Evolutionary conservation across 108 stramenopile genomes (phyloP).

Genomic region (Aurantiochytrium sp.): DNA sequence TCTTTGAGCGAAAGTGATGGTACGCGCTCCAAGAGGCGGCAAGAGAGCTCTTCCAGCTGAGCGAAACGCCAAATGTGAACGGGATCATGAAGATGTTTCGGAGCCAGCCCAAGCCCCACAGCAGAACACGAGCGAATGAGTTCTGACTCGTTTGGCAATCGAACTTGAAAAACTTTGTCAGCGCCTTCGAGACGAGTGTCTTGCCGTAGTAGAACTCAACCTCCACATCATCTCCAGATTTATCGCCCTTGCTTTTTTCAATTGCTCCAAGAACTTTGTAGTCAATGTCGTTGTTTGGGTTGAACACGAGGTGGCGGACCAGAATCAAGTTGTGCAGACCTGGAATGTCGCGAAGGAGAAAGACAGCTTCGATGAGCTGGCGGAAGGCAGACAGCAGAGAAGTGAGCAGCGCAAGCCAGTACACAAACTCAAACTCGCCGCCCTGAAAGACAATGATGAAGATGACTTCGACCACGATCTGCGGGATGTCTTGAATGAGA

Average conservation of each 20-base stretch:
- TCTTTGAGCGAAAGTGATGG: too few species aligned
- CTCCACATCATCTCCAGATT: background rate
- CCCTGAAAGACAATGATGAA: background rate
- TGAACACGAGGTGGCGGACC: background rate
- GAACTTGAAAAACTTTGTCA: too few species aligned
- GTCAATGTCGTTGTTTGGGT: background rate
- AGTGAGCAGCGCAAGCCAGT: background rate
- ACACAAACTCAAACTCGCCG: background rate
- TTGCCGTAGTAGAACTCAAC: background rate
- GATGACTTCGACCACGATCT: background rate
- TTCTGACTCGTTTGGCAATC: too few species aligned
- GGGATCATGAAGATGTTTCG: too few species aligned
- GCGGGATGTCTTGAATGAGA: background rate
- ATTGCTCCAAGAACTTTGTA: background rate
- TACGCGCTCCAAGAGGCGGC: too few species aligned
- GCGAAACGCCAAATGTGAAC: too few species aligned
- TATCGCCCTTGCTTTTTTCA: background rate
- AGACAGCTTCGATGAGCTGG: background rate
- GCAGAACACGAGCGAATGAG: too few species aligned
- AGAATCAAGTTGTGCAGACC: background rate
- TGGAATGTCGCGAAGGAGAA: background rate
- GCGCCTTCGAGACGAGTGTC: too few species aligned
- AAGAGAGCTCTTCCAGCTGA: too few species aligned
- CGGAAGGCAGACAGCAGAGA: background rate
- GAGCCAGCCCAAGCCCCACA: too few species aligned